Evolutionary conservation across 345 rosid species (phyloP).

Genomic region (Adansonia digitata): DNA sequence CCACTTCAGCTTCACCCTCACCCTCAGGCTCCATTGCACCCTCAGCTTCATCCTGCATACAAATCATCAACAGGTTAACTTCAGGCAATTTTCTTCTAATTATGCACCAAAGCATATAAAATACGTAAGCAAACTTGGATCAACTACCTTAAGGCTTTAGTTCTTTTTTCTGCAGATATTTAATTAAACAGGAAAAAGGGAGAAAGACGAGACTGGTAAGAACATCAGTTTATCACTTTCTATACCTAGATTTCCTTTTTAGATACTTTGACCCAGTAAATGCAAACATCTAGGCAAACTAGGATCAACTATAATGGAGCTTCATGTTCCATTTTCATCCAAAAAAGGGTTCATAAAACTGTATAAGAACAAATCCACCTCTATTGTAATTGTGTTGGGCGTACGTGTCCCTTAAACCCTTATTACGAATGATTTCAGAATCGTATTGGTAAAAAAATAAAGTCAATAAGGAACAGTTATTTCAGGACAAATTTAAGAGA

Average conservation of each 20-base stretch:
- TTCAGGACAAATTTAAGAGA: neutral
- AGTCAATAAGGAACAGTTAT: neutral
- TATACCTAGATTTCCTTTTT: neutral
- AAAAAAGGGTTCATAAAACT: too few species aligned
- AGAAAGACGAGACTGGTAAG: neutral
- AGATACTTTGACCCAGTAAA: neutral
- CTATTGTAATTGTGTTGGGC: neutral
- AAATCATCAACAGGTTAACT: neutral
- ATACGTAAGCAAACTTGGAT: too few species aligned
- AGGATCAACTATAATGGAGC: neutral
- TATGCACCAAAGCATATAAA: too few species aligned
- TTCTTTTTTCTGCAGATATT: neutral
- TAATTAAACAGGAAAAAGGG: neutral
- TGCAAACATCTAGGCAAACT: neutral
- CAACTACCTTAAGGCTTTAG: neutral
- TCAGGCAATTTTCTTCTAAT: neutral
- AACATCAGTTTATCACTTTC: neutral
- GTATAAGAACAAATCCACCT: neutral
- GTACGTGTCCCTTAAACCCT: neutral
- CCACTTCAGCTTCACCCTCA: slow-evolving; percentile 59
- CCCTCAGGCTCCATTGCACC: slow-evolving; percentile 64
- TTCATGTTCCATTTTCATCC: too few species aligned
- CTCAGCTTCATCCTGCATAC: slow-evolving; percentile 75
- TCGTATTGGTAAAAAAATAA: neutral
- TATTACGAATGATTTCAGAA: neutral